Conservation (phyloP, 2,329 filamentous ascomycete species). For the Pseudogymnoascus verrucosus region DNA sequence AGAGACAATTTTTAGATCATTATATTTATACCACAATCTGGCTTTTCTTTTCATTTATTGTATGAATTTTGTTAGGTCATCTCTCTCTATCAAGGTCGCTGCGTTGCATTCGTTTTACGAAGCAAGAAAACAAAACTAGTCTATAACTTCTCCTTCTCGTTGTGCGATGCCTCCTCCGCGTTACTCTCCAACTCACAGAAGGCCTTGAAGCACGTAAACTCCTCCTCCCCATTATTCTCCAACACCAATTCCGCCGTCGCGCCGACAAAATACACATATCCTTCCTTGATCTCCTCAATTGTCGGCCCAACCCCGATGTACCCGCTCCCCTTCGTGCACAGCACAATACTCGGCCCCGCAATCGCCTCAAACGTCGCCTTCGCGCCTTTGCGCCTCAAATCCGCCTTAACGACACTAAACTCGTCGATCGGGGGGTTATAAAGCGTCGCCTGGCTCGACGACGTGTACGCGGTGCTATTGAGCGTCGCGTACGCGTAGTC, state of each 20-base stretch:
- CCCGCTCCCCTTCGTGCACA: conserved; percentile 78
- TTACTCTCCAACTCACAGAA: conserved; percentile 72
- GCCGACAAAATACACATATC: conserved; percentile 77
- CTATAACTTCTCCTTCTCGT: conserved; percentile 21
- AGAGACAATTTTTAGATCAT: conserved; percentile 6
- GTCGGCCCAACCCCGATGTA: conserved; percentile 81
- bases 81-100: neutral
- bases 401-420: conserved; percentile 79
- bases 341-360: conserved; percentile 82
- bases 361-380: conserved; percentile 86
- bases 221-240: conserved; percentile 59
- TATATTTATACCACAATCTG: conserved; percentile 7
- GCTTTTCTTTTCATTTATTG: neutral
- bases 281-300: conserved; percentile 63
- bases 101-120: neutral
- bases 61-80: neutral
- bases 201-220: conserved; percentile 84
- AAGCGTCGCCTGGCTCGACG: conserved; percentile 60
- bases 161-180: conserved; percentile 23
- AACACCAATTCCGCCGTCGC: conserved; percentile 77
- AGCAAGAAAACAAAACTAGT: neutral
- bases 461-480: conserved; percentile 74
- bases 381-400: conserved; percentile 60
- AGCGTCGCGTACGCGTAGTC: conserved; percentile 82
- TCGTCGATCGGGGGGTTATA: conserved; percentile 97